Evolutionary conservation across 73 alveolate genomes (phyloP), one percentile per base, ranked within the genome.

Genomic region (Chromera velia): DNA sequence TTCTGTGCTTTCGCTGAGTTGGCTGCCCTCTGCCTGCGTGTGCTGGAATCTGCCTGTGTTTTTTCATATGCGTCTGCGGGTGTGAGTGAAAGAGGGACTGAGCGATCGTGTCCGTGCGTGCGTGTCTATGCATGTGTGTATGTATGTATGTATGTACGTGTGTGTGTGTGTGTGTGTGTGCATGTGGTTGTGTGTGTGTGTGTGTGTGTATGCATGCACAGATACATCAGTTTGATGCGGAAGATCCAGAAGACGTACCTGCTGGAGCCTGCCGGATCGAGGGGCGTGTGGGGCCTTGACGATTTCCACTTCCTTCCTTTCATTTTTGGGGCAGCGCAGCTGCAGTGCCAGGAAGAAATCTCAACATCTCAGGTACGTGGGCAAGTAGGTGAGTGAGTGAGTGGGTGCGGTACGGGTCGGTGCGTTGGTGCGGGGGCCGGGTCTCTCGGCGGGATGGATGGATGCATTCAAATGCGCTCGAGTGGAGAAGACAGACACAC

Each of bases 201-300:
- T 40, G 91, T 93, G 88, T 81, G 85, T 55, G n/a, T n/a, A n/a
- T n/a, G n/a, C n/a, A n/a, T n/a, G n/a, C n/a, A n/a, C n/a, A 90
- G 94, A 75, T 96, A 96, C 82, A 87, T 96, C 30, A 83, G 87
- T 49, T 90, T 96, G 64, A 94, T 94, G 83, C 93, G 99, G 84
- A 90, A 89, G 81, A 88, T 94, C n/a, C 92, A 96, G 81, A 90
- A 89, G 9, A 84, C 92, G 33, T 96, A 94, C 80, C 88, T 90
- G 82, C 88, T 96, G 28, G 98, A 96, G 86, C 99, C 99, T n/a
- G 99, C 99, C 0, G 99, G 99, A 13, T 94, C 98, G 13, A 98
- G 95, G 81, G 99, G 98, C 31, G 98, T 96, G 64, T 96, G 98
- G 98, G 99, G 98, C 27, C 89, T 96, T 27, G 98, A 96, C 82